These are phyloP conservation scores for Aspergillus nanangensis DNA, from an alignment of 495 filamentous ascomycete genomes.

Conservation along the genomic window DNA sequence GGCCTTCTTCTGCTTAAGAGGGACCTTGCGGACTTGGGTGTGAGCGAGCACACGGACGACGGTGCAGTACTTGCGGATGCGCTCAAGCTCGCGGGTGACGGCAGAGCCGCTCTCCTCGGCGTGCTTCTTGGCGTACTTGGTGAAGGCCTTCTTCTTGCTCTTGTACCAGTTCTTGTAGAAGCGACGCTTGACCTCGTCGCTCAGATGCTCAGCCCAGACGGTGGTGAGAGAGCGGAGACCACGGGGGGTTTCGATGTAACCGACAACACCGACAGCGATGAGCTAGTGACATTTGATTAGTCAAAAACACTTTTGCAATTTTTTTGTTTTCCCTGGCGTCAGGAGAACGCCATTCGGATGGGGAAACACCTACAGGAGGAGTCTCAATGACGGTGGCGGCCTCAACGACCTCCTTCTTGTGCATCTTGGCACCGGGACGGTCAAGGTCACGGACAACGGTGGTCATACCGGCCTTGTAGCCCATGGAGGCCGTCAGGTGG, in stretches of 20 bases:
- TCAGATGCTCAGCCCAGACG: slow-evolving; percentile 98
- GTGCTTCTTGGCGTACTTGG: slow-evolving; percentile 99
- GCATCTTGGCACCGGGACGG: slow-evolving; percentile 97
- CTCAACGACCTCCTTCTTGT: slow-evolving; percentile 99
- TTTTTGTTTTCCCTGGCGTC: not conserved
- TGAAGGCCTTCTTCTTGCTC: slow-evolving; percentile 99
- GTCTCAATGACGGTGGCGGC: slow-evolving; percentile 99
- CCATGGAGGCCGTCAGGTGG: slow-evolving; percentile 96
- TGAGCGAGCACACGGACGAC: slow-evolving; percentile 99
- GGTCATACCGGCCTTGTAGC: slow-evolving; percentile 99
- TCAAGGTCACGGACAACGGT: slow-evolving; percentile 99
- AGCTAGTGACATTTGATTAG: slow-evolving; percentile 54
- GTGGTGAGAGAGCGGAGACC: slow-evolving; percentile 99
- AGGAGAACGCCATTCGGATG: slow-evolving; percentile 2
- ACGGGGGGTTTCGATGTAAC: slow-evolving; percentile 99
- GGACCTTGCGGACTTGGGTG: slow-evolving; percentile 98
- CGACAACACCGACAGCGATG: slow-evolving; percentile 98
- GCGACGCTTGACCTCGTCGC: slow-evolving; percentile 96
- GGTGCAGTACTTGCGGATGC: slow-evolving; percentile 99
- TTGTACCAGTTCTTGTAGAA: slow-evolving; percentile 99
- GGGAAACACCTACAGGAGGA: slow-evolving; percentile 78
- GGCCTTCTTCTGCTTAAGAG: slow-evolving; percentile 99
- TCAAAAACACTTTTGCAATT: not conserved
- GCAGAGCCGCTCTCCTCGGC: slow-evolving; percentile 82
- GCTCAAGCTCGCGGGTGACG: slow-evolving; percentile 94